phyloP scores from a whole-genome alignment of 2,329 filamentous ascomycete species.

The Pseudogymnoascus sp. region DNA sequence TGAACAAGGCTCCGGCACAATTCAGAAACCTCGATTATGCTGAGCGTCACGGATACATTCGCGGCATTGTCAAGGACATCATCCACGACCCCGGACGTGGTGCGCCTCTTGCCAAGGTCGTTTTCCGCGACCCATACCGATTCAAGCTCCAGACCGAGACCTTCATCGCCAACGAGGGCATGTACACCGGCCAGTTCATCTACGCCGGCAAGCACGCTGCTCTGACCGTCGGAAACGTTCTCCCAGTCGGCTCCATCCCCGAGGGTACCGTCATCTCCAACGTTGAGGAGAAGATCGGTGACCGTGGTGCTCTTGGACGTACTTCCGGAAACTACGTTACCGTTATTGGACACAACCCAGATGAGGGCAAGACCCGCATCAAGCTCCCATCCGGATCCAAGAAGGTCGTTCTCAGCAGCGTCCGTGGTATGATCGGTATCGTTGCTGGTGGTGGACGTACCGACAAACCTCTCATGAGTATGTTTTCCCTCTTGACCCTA shows the following conservation, averaged over 20 bases:
- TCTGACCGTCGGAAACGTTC: constrained; percentile 94
- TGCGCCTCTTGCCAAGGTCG: constrained; percentile 92
- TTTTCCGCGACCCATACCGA: constrained; percentile 96
- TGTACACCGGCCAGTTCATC: constrained; percentile 99
- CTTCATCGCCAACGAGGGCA: constrained; percentile 99
- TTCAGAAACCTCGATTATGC: constrained; percentile 96
- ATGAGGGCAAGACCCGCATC: constrained; percentile 99
- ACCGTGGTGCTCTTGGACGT: constrained; percentile 91
- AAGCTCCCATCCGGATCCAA: constrained; percentile 99
- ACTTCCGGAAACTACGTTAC: constrained; percentile 99
- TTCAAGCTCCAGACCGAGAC: constrained; percentile 98
- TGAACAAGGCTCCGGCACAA: constrained; percentile 92
- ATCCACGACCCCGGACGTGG: constrained; percentile 96
- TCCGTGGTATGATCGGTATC: constrained; percentile 98
- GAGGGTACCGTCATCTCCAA: constrained; percentile 99
- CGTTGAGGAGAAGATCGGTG: constrained; percentile 97
- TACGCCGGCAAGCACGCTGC: constrained; percentile 99
- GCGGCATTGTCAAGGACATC: constrained; percentile 97
- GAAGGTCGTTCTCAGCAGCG: constrained; percentile 90
- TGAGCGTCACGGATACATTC: constrained; percentile 95
- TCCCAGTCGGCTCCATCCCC: constrained; percentile 87
- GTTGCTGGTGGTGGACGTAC: constrained; percentile 98
- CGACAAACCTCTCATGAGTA: constrained; percentile 97
- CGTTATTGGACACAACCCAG: constrained; percentile 93
- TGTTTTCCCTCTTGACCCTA: constrained; percentile 30